phyloP scores from a whole-genome alignment of 2,329 filamentous ascomycete genomes.

The Cytospora piceicola region DNA sequence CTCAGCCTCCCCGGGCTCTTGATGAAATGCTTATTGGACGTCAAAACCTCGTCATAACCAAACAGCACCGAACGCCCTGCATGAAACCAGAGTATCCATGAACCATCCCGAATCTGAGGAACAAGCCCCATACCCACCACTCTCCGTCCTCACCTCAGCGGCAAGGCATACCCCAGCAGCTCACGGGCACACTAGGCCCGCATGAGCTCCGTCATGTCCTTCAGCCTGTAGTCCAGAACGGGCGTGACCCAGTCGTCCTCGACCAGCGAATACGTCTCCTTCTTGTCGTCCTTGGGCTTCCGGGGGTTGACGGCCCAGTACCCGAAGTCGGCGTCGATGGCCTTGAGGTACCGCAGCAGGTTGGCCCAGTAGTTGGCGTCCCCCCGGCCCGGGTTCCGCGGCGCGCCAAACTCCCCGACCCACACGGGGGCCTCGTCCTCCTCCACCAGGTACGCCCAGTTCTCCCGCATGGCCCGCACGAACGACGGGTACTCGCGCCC shows the following conservation, averaged over 20 bases:
- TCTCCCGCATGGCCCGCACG: conserved; percentile 62
- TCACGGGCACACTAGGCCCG: conserved; percentile 32
- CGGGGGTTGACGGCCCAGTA: conserved; percentile 73
- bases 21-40: background rate
- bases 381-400: conserved; percentile 55
- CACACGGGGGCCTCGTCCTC: conserved; percentile 64
- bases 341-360: conserved; percentile 61
- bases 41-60: background rate
- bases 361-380: conserved; percentile 70
- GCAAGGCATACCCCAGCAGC: conserved; percentile 6
- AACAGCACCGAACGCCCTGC: conserved; percentile 14
- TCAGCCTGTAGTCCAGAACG: conserved; percentile 65
- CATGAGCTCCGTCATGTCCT: conserved; percentile 62
- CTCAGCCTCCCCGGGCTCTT: background rate
- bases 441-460: conserved; percentile 69
- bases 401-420: conserved; percentile 70
- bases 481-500: conserved; percentile 67
- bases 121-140: background rate
- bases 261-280: conserved; percentile 65
- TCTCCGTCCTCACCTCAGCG: background rate
- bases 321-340: conserved; percentile 66
- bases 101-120: background rate
- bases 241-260: conserved; percentile 68
- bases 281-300: conserved; percentile 61
- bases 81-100: background rate